A percentile compares a stretch with the other conserved stretches of the same genome.
Evolutionary conservation across 345 rosid species (phyloP).

Genomic region (Lenwebbia sp.): DNA sequence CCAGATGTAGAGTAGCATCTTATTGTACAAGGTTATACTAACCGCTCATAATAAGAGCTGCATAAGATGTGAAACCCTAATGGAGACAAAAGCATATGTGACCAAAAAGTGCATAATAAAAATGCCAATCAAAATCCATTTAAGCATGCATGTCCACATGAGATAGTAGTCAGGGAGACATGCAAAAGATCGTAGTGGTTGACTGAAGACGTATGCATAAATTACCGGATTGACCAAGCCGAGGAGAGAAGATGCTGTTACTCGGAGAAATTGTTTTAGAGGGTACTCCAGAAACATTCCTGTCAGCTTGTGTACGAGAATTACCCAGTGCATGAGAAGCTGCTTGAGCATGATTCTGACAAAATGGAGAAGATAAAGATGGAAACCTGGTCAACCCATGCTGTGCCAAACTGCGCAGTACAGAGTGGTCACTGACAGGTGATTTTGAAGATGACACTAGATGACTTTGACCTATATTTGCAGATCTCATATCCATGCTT

Average conservation of each 20-base stretch:
- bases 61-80: neutral
- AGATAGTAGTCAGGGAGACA: neutral
- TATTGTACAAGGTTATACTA: neutral
- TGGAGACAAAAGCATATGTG: neutral
- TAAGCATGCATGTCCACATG: neutral
- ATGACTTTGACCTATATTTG: neutral
- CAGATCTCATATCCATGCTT: neutral
- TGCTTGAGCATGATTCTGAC: neutral
- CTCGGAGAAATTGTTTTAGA: neutral
- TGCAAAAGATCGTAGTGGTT: neutral
- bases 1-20: neutral
- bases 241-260: neutral
- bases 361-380: constrained; percentile 1
- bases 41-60: neutral
- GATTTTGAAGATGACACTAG: neutral
- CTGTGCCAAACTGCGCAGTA: constrained; percentile 1
- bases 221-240: neutral
- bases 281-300: neutral
- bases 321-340: constrained; percentile 8
- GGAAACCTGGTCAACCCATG: neutral
- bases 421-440: constrained; percentile 1
- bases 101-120: neutral
- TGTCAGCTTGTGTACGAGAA: neutral
- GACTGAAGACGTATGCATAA: neutral
- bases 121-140: neutral